These are phyloP conservation scores for Aspergillus tubingensis DNA, from an alignment of 2,329 filamentous ascomycete genomes.

Conservation along the genomic window DNA sequence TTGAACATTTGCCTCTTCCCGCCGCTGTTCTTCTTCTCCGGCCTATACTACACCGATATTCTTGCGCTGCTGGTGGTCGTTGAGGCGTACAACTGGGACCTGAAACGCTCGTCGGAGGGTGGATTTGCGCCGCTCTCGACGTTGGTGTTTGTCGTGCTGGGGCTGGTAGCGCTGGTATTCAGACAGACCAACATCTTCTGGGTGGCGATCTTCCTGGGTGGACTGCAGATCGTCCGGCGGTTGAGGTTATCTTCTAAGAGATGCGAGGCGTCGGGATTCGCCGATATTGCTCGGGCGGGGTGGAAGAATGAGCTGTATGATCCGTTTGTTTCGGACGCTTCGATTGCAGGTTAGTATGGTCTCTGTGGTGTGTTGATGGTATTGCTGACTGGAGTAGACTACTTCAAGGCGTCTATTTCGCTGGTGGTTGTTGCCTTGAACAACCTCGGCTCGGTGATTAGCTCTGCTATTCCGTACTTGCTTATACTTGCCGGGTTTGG, in stretches of 20 bases:
- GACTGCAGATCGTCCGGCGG: constrained; percentile 44
- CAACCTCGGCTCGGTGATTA: constrained; percentile 43
- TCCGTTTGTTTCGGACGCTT: constrained; percentile 51
- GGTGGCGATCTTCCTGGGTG: constrained; percentile 61
- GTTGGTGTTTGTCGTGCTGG: constrained; percentile 55
- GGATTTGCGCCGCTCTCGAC: constrained; percentile 27
- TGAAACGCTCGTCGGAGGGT: constrained; percentile 35
- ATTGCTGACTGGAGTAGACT: constrained; percentile 44
- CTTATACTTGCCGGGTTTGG: constrained; percentile 67
- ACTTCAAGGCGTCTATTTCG: constrained; percentile 59
- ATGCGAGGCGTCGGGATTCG: constrained; percentile 29
- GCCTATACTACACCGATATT: constrained; percentile 92
- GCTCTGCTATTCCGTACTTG: constrained; percentile 55
- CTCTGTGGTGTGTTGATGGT: neutral
- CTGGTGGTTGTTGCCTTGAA: constrained; percentile 59
- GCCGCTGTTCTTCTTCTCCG: constrained; percentile 92
- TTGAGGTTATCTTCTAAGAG: constrained; percentile 32
- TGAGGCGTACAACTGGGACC: constrained; percentile 60
- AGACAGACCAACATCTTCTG: constrained; percentile 97
- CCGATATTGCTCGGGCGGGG: constrained; percentile 33
- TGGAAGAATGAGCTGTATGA: constrained; percentile 51
- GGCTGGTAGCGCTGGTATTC: constrained; percentile 70
- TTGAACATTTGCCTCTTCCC: constrained; percentile 85
- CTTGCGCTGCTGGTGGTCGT: constrained; percentile 77
- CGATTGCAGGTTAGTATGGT: constrained; percentile 48